These are phyloP conservation scores for Lagenaria siceraria DNA, from an alignment of 306 rosid genomes.

Conservation along the genomic window DNA sequence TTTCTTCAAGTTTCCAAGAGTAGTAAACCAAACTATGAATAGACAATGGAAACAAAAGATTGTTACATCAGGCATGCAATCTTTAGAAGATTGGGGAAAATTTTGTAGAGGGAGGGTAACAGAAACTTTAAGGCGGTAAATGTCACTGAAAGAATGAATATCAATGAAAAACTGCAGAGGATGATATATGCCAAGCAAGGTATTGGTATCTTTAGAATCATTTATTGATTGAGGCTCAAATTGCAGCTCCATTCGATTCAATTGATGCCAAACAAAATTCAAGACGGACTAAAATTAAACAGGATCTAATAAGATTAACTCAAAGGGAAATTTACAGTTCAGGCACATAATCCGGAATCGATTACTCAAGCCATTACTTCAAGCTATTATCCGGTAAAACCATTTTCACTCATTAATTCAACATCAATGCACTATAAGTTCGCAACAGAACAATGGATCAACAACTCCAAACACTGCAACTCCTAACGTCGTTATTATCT, in stretches of 20 bases:
- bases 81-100: background rate
- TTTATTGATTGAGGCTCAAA: background rate
- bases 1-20: constrained; percentile 3
- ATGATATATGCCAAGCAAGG: background rate
- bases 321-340: background rate
- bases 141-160: background rate
- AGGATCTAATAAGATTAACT: background rate
- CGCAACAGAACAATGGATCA: background rate
- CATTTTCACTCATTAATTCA: background rate
- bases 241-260: background rate
- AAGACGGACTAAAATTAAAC: background rate
- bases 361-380: background rate
- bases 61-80: background rate
- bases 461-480: background rate
- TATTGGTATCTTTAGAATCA: background rate
- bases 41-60: background rate
- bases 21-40: background rate
- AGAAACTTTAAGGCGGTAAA: background rate
- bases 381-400: background rate
- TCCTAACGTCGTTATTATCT: background rate
- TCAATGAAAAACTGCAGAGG: background rate
- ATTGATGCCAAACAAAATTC: background rate
- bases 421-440: background rate
- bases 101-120: background rate
- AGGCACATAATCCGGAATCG: background rate